Conservation (phyloP, 2,329 filamentous ascomycete species). For the Colletotrichum melonis region DNA sequence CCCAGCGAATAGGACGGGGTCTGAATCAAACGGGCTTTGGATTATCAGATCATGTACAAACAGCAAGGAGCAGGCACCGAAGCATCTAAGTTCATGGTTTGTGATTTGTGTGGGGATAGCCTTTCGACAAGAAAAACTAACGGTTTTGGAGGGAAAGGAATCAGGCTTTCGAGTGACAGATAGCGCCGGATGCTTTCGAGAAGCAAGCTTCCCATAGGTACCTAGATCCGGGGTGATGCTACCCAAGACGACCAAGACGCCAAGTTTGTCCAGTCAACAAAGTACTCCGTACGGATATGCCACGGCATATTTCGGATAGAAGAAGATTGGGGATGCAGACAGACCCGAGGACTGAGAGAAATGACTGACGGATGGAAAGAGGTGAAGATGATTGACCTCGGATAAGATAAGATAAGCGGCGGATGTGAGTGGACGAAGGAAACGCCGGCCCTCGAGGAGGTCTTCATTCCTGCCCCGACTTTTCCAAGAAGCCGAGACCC, state of each 20-base stretch:
- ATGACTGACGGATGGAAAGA: not conserved
- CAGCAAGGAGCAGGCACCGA: constrained; percentile 13
- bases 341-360: not conserved
- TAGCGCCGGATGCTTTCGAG: not conserved
- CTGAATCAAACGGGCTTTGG: constrained; percentile 4
- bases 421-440: constrained; percentile 13
- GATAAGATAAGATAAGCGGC: constrained; percentile 14
- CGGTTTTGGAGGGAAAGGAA: not conserved
- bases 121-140: not conserved
- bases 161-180: not conserved
- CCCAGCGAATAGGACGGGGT: not conserved
- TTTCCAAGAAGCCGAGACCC: not conserved
- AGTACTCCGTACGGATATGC: not conserved
- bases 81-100: not conserved
- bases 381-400: constrained; percentile 7
- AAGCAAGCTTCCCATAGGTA: not conserved
- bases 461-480: not conserved
- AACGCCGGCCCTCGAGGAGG: not conserved
- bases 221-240: not conserved
- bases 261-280: not conserved
- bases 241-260: not conserved
- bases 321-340: not conserved
- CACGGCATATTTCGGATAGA: not conserved
- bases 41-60: constrained; percentile 30
- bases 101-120: not conserved